A percentile compares a stretch with the other conserved stretches of the same genome.
Conservation (phyloP, 2,329 filamentous ascomycete genomes). For the Fusarium decemcellulare region DNA sequence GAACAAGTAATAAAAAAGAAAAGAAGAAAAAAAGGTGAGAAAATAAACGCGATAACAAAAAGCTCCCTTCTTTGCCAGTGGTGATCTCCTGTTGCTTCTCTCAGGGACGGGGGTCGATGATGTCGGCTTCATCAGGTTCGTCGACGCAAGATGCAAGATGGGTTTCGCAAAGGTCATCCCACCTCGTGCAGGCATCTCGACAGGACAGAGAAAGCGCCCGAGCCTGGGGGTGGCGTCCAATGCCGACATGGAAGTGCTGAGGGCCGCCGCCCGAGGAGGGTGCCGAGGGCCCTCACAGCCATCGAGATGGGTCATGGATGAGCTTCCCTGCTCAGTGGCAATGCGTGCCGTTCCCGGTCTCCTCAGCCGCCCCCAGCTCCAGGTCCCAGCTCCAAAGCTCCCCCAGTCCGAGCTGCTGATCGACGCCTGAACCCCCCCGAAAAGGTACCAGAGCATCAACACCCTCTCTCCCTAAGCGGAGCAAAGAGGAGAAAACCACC, state of each 20-base stretch:
- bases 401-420: constrained; percentile 16
- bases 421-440: constrained; percentile 9
- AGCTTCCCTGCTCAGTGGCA: constrained; percentile 26
- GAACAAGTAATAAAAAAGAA: not conserved
- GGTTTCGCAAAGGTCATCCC: constrained; percentile 27
- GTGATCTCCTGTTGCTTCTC: constrained; percentile 10
- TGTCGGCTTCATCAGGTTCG: constrained; percentile 12
- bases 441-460: constrained; percentile 31
- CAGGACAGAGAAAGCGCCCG: constrained; percentile 18
- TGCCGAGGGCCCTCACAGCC: constrained; percentile 13
- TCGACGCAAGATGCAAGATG: not conserved
- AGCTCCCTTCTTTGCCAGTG: constrained; percentile 26
- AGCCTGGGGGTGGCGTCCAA: constrained; percentile 40
- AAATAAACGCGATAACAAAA: constrained; percentile 27
- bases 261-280: constrained; percentile 22
- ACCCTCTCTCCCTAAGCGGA: constrained; percentile 10
- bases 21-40: constrained; percentile 7
- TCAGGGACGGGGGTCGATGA: constrained; percentile 6
- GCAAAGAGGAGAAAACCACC: constrained; percentile 16
- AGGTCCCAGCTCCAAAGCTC: constrained; percentile 7
- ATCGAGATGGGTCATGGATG: constrained; percentile 15
- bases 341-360: constrained; percentile 17
- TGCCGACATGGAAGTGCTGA: constrained; percentile 17
- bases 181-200: constrained; percentile 24
- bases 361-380: constrained; percentile 20